Conservation (phyloP, 306 rosid species). For the Crataegus laevigata region DNA sequence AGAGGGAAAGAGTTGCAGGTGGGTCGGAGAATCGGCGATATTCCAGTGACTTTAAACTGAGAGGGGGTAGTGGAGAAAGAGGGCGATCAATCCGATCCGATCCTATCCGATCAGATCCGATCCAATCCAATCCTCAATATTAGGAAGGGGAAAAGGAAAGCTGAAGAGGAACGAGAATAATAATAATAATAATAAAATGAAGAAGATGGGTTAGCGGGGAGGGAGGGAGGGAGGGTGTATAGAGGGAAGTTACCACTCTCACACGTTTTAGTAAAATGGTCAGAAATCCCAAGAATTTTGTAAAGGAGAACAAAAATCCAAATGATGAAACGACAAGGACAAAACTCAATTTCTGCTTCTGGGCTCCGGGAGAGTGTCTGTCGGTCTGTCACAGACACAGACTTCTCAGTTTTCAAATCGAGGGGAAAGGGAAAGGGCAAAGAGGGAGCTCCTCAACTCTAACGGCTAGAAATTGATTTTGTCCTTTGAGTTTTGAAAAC, state of each 20-base stretch:
- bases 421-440: neutral
- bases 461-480: neutral
- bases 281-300: too few relatives aligned
- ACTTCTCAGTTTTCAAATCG: neutral
- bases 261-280: too few relatives aligned
- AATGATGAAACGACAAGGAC: too few relatives aligned
- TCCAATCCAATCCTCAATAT: neutral
- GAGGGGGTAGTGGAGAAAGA: neutral
- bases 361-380: neutral
- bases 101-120: neutral
- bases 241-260: too few relatives aligned
- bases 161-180: neutral
- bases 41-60: slow-evolving; percentile 19
- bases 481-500: neutral
- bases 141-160: neutral
- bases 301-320: too few relatives aligned
- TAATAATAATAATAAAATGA: too few relatives aligned
- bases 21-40: slow-evolving; percentile 32
- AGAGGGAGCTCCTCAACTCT: neutral
- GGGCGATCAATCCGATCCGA: neutral
- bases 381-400: neutral
- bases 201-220: neutral
- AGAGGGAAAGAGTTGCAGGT: slow-evolving; percentile 19
- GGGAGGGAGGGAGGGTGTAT: too few relatives aligned
- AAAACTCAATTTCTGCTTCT: too few relatives aligned